Evolutionary conservation across 2,329 filamentous ascomycete genomes (phyloP).

Genomic region (Tolypocladium guangdongense): DNA sequence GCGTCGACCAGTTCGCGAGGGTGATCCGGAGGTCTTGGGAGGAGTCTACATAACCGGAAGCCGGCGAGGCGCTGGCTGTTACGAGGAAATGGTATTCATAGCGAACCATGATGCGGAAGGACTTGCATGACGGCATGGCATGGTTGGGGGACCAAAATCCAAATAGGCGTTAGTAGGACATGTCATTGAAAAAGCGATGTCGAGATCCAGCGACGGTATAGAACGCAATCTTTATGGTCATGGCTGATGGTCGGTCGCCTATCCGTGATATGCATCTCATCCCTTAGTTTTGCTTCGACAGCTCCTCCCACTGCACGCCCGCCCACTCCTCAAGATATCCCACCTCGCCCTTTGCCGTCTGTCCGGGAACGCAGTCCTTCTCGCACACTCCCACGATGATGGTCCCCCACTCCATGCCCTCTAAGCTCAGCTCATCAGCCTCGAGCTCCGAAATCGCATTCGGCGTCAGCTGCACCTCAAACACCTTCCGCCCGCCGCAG

Average conservation of each 20-base stretch:
- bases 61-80: neutral
- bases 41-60: conserved; percentile 34
- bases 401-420: conserved; percentile 98
- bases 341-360: conserved; percentile 48
- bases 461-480: conserved; percentile 88
- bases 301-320: conserved; percentile 97
- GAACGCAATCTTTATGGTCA: conserved; percentile 14
- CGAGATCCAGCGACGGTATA: conserved; percentile 19
- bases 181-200: conserved; percentile 23
- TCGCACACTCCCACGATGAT: conserved; percentile 78
- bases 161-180: conserved; percentile 23
- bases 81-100: conserved; percentile 3
- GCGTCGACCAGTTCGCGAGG: conserved; percentile 73
- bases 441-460: conserved; percentile 86
- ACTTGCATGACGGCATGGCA: conserved; percentile 17
- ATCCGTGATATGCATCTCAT: conserved; percentile 6
- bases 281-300: conserved; percentile 27
- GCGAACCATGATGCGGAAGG: conserved; percentile 16
- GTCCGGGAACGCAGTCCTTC: conserved; percentile 59
- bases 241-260: neutral
- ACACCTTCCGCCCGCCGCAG: conserved; percentile 66
- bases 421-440: conserved; percentile 55
- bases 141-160: conserved; percentile 15
- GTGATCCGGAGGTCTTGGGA: conserved; percentile 81
- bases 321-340: conserved; percentile 91